Evolutionary conservation across 2,329 filamentous ascomycete genomes (phyloP), one percentile per base, ranked within the genome.

Genomic region (Camillea tinctor): DNA sequence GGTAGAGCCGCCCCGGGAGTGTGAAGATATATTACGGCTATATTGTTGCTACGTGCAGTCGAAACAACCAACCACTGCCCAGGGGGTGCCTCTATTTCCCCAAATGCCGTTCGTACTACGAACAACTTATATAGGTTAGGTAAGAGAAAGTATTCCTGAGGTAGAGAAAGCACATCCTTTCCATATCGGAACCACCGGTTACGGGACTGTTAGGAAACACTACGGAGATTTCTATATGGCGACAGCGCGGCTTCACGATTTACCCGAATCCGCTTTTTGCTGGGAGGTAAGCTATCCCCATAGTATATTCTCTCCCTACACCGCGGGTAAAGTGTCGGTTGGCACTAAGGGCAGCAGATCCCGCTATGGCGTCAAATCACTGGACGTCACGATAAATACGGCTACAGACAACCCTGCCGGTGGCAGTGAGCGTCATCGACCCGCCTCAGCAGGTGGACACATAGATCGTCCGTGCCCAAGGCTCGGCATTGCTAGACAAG

Each of bases 21-120:
- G 63, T 65, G 61, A 61, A 60, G 63, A 61, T 55, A 50, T 61
- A 65, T 65, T 67, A 51, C 58, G 65, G 63, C 58, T 67, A 64
- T 67, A 65, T 67, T 64, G 58, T 44, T 9, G 22, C 51, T n/a
- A 5, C 26, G 26, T 30, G 7, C 51, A 11, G 13, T 30, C 8
- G 19, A 52, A 13, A 3, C 13, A 19, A 1, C 51, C 51, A 26
- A 1, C 15, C 36, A 15, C 36, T 44, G 26, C 26, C 26, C 17
- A 23, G 19, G 51, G 8, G 26, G 51, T 4, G 26, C 51, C 22
- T n/a, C 26, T 26, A 52, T 52, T 52, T 15, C 17, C 5, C 15
- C 22, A 7, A 26, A 26, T 19, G 11, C 23, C 51, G 17, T 9
- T 23, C 8, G n/a, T 19, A 17, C 7, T 26, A 52, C 11, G 15